Conservation (phyloP, 2,329 filamentous ascomycete species). For the Stenocarpella maydis region DNA sequence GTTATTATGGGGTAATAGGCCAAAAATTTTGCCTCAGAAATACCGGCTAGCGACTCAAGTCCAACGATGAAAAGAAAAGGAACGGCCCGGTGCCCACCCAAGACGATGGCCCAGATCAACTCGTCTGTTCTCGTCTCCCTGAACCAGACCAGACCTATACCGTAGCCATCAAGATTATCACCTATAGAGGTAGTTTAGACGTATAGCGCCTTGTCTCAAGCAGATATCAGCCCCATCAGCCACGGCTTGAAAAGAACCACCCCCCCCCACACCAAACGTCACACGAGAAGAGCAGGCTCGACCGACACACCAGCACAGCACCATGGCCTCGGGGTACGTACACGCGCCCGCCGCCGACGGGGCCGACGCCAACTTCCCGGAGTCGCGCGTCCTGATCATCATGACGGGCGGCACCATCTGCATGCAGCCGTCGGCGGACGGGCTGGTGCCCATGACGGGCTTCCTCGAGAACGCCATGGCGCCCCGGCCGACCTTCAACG, state of each 20-base stretch:
- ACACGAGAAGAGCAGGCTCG: background rate
- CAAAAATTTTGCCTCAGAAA: conserved; percentile 15
- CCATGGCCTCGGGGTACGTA: conserved; percentile 15
- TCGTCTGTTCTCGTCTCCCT: background rate
- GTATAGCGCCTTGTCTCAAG: background rate
- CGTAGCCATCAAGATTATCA: no score
- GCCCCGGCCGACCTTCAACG: conserved; percentile 85
- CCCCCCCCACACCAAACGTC: background rate
- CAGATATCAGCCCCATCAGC: background rate
- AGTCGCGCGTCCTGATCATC: conserved; percentile 86
- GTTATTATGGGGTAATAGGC: conserved; percentile 37
- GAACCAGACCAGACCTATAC: background rate
- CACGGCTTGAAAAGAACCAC: background rate
- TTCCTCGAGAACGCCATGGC: conserved; percentile 86
- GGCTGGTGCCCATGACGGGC: conserved; percentile 79
- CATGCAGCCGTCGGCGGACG: conserved; percentile 84
- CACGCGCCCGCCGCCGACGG: conserved; percentile 9
- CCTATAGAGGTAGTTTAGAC: no score
- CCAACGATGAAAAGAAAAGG: conserved; percentile 23
- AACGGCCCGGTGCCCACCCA: conserved; percentile 20
- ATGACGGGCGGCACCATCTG: conserved; percentile 92
- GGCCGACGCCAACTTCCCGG: conserved; percentile 57
- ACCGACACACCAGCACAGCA: background rate
- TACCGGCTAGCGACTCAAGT: conserved; percentile 26
- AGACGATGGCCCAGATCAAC: background rate